These are phyloP conservation scores for Sarocladiaceae sp. DNA, from an alignment of 2,329 filamentous ascomycete genomes.

Conservation along the genomic window DNA sequence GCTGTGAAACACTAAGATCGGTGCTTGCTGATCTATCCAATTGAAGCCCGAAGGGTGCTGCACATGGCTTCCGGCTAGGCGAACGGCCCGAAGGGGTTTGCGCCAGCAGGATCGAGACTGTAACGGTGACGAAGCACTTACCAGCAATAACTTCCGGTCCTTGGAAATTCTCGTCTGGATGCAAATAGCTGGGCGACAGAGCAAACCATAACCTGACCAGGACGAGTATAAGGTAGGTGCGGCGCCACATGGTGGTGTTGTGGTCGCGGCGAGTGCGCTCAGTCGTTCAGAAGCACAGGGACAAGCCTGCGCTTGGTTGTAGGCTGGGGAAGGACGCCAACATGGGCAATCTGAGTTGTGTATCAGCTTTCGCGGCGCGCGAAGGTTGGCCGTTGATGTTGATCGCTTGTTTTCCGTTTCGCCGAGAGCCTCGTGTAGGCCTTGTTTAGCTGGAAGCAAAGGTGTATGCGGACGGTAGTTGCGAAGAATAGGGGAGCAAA, in stretches of 20 bases:
- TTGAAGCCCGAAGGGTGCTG: too few relatives aligned
- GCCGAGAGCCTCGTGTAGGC: background rate
- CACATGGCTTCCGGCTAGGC: too few relatives aligned
- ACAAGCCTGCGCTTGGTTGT: conserved; percentile 19
- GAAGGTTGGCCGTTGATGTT: background rate
- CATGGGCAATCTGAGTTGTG: conserved; percentile 9
- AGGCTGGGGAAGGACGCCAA: conserved; percentile 15
- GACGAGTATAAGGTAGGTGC: conserved; percentile 79
- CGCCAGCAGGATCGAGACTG: background rate
- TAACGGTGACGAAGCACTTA: conserved; percentile 41
- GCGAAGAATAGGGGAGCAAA: background rate
- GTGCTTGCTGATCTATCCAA: too few relatives aligned
- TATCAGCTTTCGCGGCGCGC: background rate
- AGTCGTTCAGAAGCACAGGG: conserved; percentile 9
- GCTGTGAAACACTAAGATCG: too few relatives aligned
- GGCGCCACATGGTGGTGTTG: conserved; percentile 72
- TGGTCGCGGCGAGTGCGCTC: conserved; percentile 13
- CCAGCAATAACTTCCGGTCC: conserved; percentile 95
- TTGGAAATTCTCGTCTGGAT: conserved; percentile 98
- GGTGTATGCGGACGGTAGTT: background rate
- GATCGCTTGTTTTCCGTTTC: background rate
- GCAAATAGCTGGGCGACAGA: conserved; percentile 89
- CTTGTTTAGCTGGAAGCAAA: background rate
- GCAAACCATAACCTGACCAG: conserved; percentile 91
- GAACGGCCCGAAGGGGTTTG: background rate